phyloP scores from a whole-genome alignment of 495 filamentous ascomycete species.

The Parmelia sp. region DNA sequence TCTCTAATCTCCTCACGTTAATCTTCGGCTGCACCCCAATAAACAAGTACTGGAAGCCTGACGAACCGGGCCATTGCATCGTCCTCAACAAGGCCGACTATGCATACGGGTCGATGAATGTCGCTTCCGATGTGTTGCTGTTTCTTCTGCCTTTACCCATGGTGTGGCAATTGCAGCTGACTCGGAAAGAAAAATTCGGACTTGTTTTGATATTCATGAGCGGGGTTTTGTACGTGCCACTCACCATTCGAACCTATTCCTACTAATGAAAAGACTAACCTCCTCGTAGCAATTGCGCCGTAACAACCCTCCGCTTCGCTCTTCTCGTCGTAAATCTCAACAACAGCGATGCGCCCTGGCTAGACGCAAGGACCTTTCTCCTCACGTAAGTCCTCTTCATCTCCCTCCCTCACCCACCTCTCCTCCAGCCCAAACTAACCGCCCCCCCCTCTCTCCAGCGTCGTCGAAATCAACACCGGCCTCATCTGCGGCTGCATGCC shows the following conservation, averaged over 20 bases:
- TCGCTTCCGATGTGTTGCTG: background rate
- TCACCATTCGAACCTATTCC: background rate
- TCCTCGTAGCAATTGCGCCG: conserved; percentile 31
- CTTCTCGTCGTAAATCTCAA: conserved; percentile 17
- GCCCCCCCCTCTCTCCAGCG: conserved; percentile 23
- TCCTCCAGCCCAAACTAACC: no score
- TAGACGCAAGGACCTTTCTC: conserved; percentile 20
- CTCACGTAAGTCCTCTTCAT: background rate
- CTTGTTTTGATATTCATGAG: background rate
- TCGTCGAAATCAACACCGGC: conserved; percentile 38
- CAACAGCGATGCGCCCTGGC: background rate
- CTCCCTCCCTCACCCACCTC: background rate
- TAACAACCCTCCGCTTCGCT: conserved; percentile 33
- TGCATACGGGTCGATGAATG: conserved; percentile 11
- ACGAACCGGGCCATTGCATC: conserved; percentile 32
- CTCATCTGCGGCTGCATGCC: conserved; percentile 36
- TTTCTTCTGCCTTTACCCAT: conserved; percentile 9
- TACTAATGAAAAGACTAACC: background rate
- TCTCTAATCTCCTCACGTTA: conserved; percentile 33
- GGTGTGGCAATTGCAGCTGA: conserved; percentile 1
- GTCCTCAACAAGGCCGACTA: conserved; percentile 27
- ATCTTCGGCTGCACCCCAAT: conserved; percentile 35
- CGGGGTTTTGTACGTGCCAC: conserved; percentile 4
- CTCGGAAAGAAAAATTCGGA: conserved; percentile 1
- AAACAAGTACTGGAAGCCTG: conserved; percentile 30